These are phyloP conservation scores for Cornus florida DNA, from an alignment of 148 eudicot species.

Conservation along the genomic window DNA sequence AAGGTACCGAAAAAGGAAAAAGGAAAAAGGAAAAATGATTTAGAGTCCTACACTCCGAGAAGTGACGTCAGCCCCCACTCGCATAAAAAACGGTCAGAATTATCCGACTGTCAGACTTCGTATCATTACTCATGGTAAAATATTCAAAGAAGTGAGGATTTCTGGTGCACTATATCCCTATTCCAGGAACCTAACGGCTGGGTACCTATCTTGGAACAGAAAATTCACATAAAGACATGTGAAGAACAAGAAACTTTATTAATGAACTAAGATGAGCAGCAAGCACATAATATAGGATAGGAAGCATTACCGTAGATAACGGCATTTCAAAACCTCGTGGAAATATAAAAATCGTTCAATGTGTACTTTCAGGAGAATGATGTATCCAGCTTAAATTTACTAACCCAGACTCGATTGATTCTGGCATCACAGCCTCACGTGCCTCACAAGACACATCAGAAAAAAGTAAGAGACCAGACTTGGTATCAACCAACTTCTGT, in stretches of 20 bases:
- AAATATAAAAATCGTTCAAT: constrained; percentile 65
- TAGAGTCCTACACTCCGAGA: too few relatives aligned
- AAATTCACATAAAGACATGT: neutral
- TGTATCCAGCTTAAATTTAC: constrained; percentile 96
- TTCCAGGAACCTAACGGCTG: neutral
- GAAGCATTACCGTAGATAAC: neutral
- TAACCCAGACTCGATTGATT: constrained; percentile 73
- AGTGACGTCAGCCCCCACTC: too few relatives aligned
- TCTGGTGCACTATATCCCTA: neutral
- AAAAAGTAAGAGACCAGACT: constrained; percentile 46
- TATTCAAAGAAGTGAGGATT: neutral
- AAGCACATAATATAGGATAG: constrained; percentile 11
- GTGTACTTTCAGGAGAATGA: constrained; percentile 91
- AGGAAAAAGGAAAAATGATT: too few relatives aligned
- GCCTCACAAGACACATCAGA: constrained; percentile 59
- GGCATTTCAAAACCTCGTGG: constrained; percentile 23
- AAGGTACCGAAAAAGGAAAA: too few relatives aligned
- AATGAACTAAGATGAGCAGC: constrained; percentile 14
- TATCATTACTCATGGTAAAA: too few relatives aligned
- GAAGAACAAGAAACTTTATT: constrained; percentile 20
- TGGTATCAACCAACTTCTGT: constrained; percentile 36
- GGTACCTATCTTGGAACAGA: neutral
- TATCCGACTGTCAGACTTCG: too few relatives aligned
- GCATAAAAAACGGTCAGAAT: too few relatives aligned
- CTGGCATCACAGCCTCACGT: constrained; percentile 68